These are phyloP conservation scores for Brassica balearica DNA, from an alignment of 441 rosid genomes.

Conservation along the genomic window DNA sequence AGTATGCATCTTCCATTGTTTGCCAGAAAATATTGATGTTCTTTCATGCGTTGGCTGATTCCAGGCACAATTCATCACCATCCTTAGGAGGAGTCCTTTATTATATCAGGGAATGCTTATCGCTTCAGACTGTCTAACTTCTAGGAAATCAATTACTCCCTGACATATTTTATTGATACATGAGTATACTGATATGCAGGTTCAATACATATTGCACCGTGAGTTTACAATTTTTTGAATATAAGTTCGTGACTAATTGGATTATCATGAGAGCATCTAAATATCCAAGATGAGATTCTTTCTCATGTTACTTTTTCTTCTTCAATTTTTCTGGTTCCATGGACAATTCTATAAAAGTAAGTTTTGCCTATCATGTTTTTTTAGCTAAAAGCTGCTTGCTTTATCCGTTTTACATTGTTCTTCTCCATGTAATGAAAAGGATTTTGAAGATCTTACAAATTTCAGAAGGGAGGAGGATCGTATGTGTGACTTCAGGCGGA, in stretches of 20 bases:
- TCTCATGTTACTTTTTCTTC: not conserved
- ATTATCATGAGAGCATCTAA: not conserved
- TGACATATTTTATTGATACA: not conserved
- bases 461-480: constrained; percentile 57
- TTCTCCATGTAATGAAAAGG: not conserved
- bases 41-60: too few relatives aligned
- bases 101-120: too few relatives aligned
- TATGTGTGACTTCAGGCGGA: constrained; percentile 55
- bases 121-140: not conserved
- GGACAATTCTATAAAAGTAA: not conserved
- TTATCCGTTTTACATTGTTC: not conserved
- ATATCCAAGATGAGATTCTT: not conserved
- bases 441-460: too few relatives aligned
- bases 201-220: not conserved
- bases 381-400: not conserved
- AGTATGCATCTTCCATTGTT: not conserved
- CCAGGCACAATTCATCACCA: too few relatives aligned
- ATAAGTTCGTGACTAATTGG: not conserved
- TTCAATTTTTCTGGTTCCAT: not conserved
- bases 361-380: not conserved
- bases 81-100: too few relatives aligned
- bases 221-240: not conserved
- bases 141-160: not conserved
- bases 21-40: not conserved
- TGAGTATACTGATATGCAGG: not conserved